Base-by-base conservation (phyloP, 176 grass and related monocot genomes). In the Lolium perenne region DNA sequence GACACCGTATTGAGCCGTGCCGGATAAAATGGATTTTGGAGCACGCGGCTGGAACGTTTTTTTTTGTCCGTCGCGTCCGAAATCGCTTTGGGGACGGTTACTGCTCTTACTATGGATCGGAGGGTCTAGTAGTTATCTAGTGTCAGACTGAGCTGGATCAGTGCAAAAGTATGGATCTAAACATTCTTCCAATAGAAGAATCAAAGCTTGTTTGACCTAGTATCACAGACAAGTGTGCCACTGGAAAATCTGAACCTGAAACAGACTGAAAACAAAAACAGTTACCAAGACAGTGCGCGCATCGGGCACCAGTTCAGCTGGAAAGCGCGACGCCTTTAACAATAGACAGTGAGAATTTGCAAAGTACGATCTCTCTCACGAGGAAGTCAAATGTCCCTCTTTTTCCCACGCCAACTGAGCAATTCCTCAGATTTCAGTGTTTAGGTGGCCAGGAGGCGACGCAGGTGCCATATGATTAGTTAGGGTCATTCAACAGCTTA, bases 381-480 rank as follows among this genome's bases (percentile, higher is more conserved):
- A n/a, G 38, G 38, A 53, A 25, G 80, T 87, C 76, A 80, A 80
- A 40, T 40, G 58, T 20, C 53, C 64, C 40, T 10, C 4, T 26
- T 43, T 76, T 81, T 65, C 38, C 83, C 76, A 84, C 76, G 76
- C 76, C 85, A 84, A 22, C 81, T 26, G 69, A 91, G 80, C 85
- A 53, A 84, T 84, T 87, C 47, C 57, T 80, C 84, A 17, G 2
- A 10, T 60, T 91, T 80, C 81, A 80, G 69, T 35, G 68, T 76
- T 75, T 84, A 76, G 81, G 89, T 91, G 76, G 50, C 41, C 85
- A 40, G 80, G 85, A 91, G 76, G 68, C 60, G 89, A 91, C 75
- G 76, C 66, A 53, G 85, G 68, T 10, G 85, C 7, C n/a, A 60
- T 53, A 51, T 80, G 85, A 84, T 80, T 84, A 60, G 89, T 76